Conservation (phyloP, 2,329 filamentous ascomycete species). For the Zelopaecilomyces penicillatus region DNA sequence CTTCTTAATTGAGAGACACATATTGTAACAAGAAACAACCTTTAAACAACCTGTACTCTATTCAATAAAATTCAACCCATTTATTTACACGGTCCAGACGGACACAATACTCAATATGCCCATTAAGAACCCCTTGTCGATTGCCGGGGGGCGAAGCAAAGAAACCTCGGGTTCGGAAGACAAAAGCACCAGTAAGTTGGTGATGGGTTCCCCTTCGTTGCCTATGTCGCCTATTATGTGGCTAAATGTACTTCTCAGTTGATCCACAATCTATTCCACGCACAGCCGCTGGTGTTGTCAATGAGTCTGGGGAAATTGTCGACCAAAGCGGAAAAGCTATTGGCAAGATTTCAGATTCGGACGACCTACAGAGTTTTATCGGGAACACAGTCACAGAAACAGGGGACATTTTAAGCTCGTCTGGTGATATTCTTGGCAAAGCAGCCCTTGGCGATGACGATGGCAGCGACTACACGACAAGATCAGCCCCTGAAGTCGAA, state of each 20-base stretch:
- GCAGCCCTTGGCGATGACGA: constrained; percentile 28
- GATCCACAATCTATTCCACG: constrained; percentile 23
- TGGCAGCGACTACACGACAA: constrained; percentile 33
- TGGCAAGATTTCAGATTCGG: constrained; percentile 32
- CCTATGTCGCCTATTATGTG: neutral
- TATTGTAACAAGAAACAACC: no score
- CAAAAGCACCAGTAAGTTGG: constrained; percentile 22
- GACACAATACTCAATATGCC: constrained; percentile 13
- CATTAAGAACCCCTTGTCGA: constrained; percentile 17
- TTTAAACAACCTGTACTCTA: neutral
- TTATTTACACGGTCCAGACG: neutral
- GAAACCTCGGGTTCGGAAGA: constrained; percentile 21
- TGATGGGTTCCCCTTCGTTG: neutral
- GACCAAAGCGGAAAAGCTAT: constrained; percentile 35
- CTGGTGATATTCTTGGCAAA: constrained; percentile 35
- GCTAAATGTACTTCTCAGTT: constrained; percentile 12
- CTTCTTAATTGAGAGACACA: no score
- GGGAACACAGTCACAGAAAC: constrained; percentile 31
- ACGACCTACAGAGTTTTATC: constrained; percentile 30
- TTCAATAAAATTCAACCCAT: neutral
- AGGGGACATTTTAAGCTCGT: constrained; percentile 26
- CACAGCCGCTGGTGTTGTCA: constrained; percentile 34
- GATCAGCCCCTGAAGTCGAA: constrained; percentile 21
- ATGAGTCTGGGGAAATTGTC: constrained; percentile 36
- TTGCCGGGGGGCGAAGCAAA: constrained; percentile 22